These are phyloP conservation scores for Botrytis fabae DNA, from an alignment of 2,329 filamentous ascomycete genomes.

Conservation along the genomic window DNA sequence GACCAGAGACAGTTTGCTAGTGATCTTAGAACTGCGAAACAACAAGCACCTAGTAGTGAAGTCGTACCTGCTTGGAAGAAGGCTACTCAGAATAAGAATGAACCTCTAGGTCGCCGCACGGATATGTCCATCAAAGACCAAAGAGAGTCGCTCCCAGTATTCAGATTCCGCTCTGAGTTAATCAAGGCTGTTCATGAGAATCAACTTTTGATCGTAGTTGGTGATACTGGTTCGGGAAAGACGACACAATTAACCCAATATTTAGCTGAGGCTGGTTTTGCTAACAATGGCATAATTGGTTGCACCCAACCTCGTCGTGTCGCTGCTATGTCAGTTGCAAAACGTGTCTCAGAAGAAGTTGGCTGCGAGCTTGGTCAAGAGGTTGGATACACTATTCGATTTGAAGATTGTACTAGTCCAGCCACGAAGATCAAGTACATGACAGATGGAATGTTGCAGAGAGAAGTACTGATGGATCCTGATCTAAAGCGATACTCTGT, in stretches of 20 bases:
- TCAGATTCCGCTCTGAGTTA: constrained; percentile 80
- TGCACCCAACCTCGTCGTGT: constrained; percentile 97
- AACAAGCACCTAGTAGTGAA: constrained; percentile 58
- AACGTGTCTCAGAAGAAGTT: constrained; percentile 94
- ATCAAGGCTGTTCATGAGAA: constrained; percentile 85
- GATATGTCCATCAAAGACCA: constrained; percentile 94
- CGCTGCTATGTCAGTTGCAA: constrained; percentile 95
- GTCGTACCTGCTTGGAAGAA: constrained; percentile 91
- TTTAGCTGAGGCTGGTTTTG: constrained; percentile 87
- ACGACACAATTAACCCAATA: constrained; percentile 97
- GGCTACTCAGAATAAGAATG: constrained; percentile 75
- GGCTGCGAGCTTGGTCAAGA: constrained; percentile 88
- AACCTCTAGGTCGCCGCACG: constrained; percentile 81
- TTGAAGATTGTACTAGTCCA: constrained; percentile 88
- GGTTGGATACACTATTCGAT: constrained; percentile 96
- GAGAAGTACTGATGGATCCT: constrained; percentile 91
- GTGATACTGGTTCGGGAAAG: constrained; percentile 95
- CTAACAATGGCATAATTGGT: constrained; percentile 83
- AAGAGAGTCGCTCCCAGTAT: constrained; percentile 85
- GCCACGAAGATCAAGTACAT: constrained; percentile 98
- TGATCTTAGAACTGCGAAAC: constrained; percentile 71
- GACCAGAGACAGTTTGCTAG: constrained; percentile 86
- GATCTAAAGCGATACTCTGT: constrained; percentile 88
- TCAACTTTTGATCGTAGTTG: constrained; percentile 92
- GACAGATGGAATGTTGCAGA: constrained; percentile 97